These are phyloP conservation scores for Ophiosphaerella korrae DNA, from an alignment of 2,329 filamentous ascomycete genomes.

Conservation along the genomic window DNA sequence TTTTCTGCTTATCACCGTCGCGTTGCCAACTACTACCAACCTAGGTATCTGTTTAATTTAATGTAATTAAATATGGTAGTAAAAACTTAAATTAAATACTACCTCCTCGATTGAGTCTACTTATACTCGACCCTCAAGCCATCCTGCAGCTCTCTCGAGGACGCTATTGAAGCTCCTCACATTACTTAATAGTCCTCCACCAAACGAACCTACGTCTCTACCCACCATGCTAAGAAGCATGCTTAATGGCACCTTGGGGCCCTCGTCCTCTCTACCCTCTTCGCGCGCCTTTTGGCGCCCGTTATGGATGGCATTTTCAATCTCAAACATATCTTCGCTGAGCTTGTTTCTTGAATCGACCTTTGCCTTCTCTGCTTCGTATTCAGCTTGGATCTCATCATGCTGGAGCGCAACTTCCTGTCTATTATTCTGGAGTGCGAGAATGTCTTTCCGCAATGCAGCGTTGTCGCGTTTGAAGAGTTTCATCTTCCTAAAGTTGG, in stretches of 20 bases:
- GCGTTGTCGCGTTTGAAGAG: conserved; percentile 52
- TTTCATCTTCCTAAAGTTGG: conserved; percentile 53
- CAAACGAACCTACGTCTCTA: conserved; percentile 32
- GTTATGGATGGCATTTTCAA: conserved; percentile 44
- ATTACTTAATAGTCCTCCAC: conserved; percentile 39
- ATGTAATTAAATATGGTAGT: too few relatives aligned
- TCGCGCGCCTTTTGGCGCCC: conserved; percentile 38
- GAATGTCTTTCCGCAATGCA: conserved; percentile 53
- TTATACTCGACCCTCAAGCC: conserved; percentile 43
- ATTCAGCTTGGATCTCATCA: conserved; percentile 52
- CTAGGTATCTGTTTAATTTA: too few relatives aligned
- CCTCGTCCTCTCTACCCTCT: conserved; percentile 40
- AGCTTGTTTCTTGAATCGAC: conserved; percentile 33
- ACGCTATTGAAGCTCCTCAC: conserved; percentile 41
- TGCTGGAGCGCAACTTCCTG: conserved; percentile 57
- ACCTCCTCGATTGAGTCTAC: background rate
- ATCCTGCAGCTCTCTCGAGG: conserved; percentile 41
- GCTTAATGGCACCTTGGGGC: conserved; percentile 37
- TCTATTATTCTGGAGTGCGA: conserved; percentile 55
- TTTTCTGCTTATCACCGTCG: too few relatives aligned
- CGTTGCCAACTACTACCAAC: too few relatives aligned
- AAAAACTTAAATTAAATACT: too few relatives aligned
- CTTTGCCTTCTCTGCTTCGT: conserved; percentile 31
- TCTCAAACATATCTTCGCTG: conserved; percentile 41
- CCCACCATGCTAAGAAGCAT: conserved; percentile 39